Evolutionary conservation across 495 filamentous ascomycete genomes (phyloP).

Genomic region (Trichoderma virens): DNA sequence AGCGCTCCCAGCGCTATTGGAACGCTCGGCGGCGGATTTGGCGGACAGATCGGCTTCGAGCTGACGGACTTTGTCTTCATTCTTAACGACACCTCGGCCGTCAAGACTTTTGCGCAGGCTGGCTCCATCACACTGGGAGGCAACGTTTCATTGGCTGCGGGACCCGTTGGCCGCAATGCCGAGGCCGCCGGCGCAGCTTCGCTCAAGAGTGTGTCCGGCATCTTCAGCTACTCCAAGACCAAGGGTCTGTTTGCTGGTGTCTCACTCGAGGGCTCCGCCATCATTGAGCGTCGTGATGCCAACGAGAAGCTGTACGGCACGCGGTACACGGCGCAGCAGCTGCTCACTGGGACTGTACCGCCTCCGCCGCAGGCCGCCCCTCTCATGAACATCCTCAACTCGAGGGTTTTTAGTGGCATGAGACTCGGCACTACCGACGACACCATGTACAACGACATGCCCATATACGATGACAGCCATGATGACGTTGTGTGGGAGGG

Average conservation of each 20-base stretch:
- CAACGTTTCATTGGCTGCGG: slow-evolving; percentile 93
- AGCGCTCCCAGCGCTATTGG: slow-evolving; percentile 89
- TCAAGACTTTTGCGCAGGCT: slow-evolving; percentile 88
- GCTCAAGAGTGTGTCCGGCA: slow-evolving; percentile 77
- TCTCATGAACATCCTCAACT: slow-evolving; percentile 75
- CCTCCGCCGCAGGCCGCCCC: slow-evolving; percentile 77
- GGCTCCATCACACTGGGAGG: slow-evolving; percentile 88
- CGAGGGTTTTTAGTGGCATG: slow-evolving; percentile 70
- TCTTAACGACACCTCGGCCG: slow-evolving; percentile 84
- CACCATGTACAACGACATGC: slow-evolving; percentile 89
- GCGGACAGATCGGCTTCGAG: slow-evolving; percentile 95
- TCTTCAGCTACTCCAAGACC: slow-evolving; percentile 95
- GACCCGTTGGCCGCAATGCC: slow-evolving; percentile 88
- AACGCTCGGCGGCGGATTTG: slow-evolving; percentile 86
- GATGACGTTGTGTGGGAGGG: slow-evolving; percentile 95
- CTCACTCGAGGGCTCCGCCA: slow-evolving; percentile 80
- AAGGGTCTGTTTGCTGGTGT: slow-evolving; percentile 96
- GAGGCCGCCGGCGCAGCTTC: slow-evolving; percentile 94
- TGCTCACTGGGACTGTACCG: slow-evolving; percentile 69
- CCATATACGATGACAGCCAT: slow-evolving; percentile 79
- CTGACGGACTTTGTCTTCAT: slow-evolving; percentile 99
- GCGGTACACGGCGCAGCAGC: slow-evolving; percentile 68
- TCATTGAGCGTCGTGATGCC: slow-evolving; percentile 90
- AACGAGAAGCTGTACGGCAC: slow-evolving; percentile 93
- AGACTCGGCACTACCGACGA: slow-evolving; percentile 34